Base-by-base conservation (phyloP, 106 monocot genomes). In the Phalaenopsis aphrodite region DNA sequence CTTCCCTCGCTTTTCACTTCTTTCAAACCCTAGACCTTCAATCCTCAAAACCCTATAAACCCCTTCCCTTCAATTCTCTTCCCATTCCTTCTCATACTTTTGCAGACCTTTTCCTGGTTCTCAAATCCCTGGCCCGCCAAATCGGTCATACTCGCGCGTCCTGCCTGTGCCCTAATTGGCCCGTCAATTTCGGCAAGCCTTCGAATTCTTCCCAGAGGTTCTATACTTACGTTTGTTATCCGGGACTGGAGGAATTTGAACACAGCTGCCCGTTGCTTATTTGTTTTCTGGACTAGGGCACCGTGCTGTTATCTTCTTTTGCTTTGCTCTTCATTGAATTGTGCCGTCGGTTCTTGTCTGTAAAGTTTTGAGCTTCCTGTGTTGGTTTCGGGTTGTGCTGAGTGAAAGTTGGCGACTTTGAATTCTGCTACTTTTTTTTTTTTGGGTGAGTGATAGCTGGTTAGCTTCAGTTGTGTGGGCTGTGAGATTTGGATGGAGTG, bases 281-380 rank as follows among this genome's bases (percentile, higher is more conserved):
- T 14, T 43, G 30, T 37, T 71, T 38, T 37, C 19, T 21, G 56
- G 79, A 56, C 83, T 87, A 83, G 86, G 86, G 86, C 83, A 78
- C 78, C 38, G 55, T 56, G 36, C 8, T 78, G 37, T 73, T 61
- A 11, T 43, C 74, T 77, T 11, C 24, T 45, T 23, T 41, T 37
- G 21, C 36, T 72, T 6, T 38, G 5, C 76, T n/a, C 5, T 42
- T 77, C 55, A 4, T 77, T 30, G 55, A 72, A 42, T 71, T 82
- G 42, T 8, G 5, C 38, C 42, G 72, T 14, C 52, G 19, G 52
- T 24, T 19, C 4, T 55, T 17, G 56, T 30, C 14, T 16, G 48
- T 24, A 43, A 3, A 56, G 41, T 79, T 46, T 42, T 56, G 46
- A 67, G 71, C 67, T 80, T 83, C 41, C 41, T 4, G 37, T 55